These are phyloP conservation scores for Fusarium papillatum DNA, from an alignment of 2,329 filamentous ascomycete species.

Conservation along the genomic window DNA sequence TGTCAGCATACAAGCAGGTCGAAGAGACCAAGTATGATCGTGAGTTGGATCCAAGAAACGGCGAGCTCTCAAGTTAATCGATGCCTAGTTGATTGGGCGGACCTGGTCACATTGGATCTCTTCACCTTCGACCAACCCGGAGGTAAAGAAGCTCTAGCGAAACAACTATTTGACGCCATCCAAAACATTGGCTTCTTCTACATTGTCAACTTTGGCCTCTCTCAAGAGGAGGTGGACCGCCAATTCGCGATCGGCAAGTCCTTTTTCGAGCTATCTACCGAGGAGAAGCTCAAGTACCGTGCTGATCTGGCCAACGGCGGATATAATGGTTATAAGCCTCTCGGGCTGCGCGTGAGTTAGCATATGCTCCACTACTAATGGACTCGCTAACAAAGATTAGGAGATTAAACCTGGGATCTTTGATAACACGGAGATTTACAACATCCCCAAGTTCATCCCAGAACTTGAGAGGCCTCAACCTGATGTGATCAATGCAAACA, in stretches of 20 bases:
- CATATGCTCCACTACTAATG: not conserved
- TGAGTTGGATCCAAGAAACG: not conserved
- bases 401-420: not conserved
- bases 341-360: not conserved
- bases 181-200: conserved; percentile 3
- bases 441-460: not conserved
- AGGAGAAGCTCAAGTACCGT: not conserved
- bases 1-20: conserved; percentile 1
- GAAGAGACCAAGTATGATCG: not conserved
- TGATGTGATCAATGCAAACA: not conserved
- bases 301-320: not conserved
- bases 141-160: not conserved
- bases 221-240: not conserved
- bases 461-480: not conserved
- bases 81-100: conserved; percentile 4
- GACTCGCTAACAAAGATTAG: not conserved
- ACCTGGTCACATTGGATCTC: conserved; percentile 1
- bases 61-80: not conserved
- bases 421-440: not conserved
- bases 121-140: not conserved
- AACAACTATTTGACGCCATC: not conserved
- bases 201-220: not conserved
- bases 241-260: not conserved
- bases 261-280: not conserved
- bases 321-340: not conserved